Base-by-base conservation (phyloP, 345 rosid species). In the Clarkia xantiana region DNA sequence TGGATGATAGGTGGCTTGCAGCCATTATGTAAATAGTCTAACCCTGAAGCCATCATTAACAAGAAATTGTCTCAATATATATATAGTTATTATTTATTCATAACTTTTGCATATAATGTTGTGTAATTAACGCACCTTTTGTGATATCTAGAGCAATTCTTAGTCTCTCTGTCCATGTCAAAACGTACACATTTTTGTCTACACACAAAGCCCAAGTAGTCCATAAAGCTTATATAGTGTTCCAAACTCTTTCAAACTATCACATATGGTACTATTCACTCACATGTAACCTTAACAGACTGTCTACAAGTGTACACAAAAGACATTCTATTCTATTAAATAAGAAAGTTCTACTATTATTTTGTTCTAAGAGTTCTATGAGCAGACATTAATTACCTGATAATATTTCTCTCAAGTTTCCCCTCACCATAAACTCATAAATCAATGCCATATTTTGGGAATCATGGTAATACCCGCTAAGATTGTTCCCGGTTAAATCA, bases 1-100 rank as follows among this genome's bases (percentile, higher is more conserved):
- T 73, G 78, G 40, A 80, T 64, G 56, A 80, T 71, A 3, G 79
- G 78, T 49, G 89, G 89, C 45, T 47, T 78, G 65, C 82, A 73
- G 17, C 76, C 80, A 22, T 65, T 50, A 34, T 81, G 89, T 39
- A 73, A 46, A 42, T 69, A 73, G 39, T 73, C 75, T 49, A 65
- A 8, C 18, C 74, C 77, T 65, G 53, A 38, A 48, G 8, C 10
- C 22, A 0, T 3, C 11, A 55, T 11, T 8, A 40, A 54, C 0
- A 0, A n/a, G n/a, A n/a, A n/a, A n/a, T 0, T 14, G 11, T 13
- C 23, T 18, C 1, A 20, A 49, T n/a, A 11, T 18, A 2, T 2
- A 5, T 29, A n/a, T n/a, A n/a, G 5, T 29, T 1, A 29, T 29
- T 29, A 10, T 29, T 29, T 29, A 10, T 29, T 29, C n/a, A n/a